These are phyloP conservation scores for Salix koriyanagi DNA, from an alignment of 345 rosid species.

Conservation along the genomic window DNA sequence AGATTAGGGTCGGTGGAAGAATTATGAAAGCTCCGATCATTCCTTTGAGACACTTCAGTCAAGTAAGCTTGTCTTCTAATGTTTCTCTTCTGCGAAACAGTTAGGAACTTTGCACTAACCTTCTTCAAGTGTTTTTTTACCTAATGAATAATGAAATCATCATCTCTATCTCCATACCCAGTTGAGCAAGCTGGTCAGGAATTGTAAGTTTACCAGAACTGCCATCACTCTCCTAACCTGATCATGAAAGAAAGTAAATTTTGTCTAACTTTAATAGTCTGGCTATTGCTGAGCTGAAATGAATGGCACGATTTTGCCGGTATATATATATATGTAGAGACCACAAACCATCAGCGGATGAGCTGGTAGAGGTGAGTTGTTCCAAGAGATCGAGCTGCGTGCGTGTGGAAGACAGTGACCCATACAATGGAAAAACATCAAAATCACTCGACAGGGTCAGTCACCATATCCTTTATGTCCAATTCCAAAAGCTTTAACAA, in stretches of 20 bases:
- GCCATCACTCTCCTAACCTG: slow-evolving; percentile 62
- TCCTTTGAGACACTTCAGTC: slow-evolving; percentile 77
- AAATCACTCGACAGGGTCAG: background rate
- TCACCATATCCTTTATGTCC: background rate
- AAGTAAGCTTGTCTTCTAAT: slow-evolving; percentile 77
- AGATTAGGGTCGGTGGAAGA: slow-evolving; percentile 70
- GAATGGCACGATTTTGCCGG: background rate
- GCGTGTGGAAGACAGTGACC: slow-evolving; percentile 62
- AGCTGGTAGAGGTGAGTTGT: slow-evolving; percentile 52
- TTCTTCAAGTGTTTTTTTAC: slow-evolving; percentile 77
- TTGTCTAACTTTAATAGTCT: background rate
- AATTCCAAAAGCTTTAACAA: background rate
- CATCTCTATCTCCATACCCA: slow-evolving; percentile 64
- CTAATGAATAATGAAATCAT: slow-evolving; percentile 64
- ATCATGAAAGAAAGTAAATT: background rate
- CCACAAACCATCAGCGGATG: slow-evolving; percentile 51
- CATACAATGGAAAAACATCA: slow-evolving; percentile 22
- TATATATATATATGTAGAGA: background rate
- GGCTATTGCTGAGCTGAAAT: background rate
- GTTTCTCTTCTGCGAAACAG: slow-evolving; percentile 88
- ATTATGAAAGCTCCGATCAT: slow-evolving; percentile 86
- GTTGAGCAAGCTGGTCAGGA: slow-evolving; percentile 62
- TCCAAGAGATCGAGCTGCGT: slow-evolving; percentile 71
- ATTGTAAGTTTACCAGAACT: slow-evolving; percentile 38
- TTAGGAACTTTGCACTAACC: slow-evolving; percentile 64